Evolutionary conservation across 805 yeast genomes (phyloP).

Genomic region (Ogataea zsoltii): DNA sequence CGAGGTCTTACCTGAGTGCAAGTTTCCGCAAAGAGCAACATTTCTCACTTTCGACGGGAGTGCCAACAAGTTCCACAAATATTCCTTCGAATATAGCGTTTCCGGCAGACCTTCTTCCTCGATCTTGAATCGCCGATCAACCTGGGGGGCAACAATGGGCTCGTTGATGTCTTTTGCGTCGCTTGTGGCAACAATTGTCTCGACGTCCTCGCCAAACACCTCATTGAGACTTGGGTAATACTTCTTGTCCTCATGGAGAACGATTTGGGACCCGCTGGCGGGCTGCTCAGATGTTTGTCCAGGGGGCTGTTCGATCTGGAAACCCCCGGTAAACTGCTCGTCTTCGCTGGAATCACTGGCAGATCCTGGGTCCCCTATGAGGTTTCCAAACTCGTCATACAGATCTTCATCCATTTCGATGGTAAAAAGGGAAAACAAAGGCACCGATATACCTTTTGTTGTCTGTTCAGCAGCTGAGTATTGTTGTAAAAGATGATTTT

Average conservation of each 20-base stretch:
- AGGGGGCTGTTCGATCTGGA: slow-evolving; percentile 25
- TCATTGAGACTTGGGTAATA: slow-evolving; percentile 44
- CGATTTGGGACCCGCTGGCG: slow-evolving; percentile 27
- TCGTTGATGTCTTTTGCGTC: slow-evolving; percentile 48
- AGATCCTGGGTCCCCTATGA: slow-evolving; percentile 51
- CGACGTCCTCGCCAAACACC: slow-evolving; percentile 63
- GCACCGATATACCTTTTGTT: too few relatives aligned
- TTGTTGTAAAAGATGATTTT: background rate
- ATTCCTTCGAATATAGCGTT: slow-evolving; percentile 61
- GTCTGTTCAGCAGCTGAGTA: too few relatives aligned
- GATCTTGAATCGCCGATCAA: slow-evolving; percentile 43
- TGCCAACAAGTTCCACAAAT: slow-evolving; percentile 47
- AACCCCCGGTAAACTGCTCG: slow-evolving; percentile 4
- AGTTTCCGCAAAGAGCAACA: slow-evolving; percentile 74
- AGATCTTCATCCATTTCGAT: slow-evolving; percentile 60
- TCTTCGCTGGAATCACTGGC: slow-evolving; percentile 39
- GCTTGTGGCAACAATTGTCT: slow-evolving; percentile 53
- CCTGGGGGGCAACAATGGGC: slow-evolving; percentile 64
- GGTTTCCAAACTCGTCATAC: slow-evolving; percentile 84
- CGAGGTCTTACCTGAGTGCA: slow-evolving; percentile 86
- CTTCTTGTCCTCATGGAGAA: slow-evolving; percentile 46
- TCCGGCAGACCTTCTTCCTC: slow-evolving; percentile 59
- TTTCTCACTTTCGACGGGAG: slow-evolving; percentile 71
- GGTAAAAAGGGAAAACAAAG: too few relatives aligned
- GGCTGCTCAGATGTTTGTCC: slow-evolving; percentile 9